These are phyloP conservation scores for Botryotinia calthae DNA, from an alignment of 2,329 filamentous ascomycete genomes.

Conservation along the genomic window DNA sequence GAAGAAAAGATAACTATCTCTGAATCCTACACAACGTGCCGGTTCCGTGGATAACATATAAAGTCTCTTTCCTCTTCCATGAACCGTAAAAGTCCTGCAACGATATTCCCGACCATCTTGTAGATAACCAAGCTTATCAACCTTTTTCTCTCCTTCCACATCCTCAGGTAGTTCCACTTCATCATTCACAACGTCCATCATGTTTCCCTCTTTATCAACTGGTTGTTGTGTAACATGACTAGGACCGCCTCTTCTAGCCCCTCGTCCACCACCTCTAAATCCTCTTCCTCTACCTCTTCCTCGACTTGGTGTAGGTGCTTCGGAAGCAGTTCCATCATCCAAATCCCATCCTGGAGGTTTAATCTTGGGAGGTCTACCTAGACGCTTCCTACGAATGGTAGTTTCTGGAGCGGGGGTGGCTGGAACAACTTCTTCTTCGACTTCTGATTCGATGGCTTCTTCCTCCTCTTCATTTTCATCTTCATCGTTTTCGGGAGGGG, in stretches of 20 bases:
- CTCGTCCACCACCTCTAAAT: constrained; percentile 58
- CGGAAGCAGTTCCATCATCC: constrained; percentile 47
- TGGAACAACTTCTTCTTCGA: constrained; percentile 42
- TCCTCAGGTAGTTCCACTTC: constrained; percentile 89
- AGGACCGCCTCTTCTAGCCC: constrained; percentile 64
- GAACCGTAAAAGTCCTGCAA: constrained; percentile 90
- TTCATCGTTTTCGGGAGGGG: constrained; percentile 35
- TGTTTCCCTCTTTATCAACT: constrained; percentile 90
- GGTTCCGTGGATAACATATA: constrained; percentile 99
- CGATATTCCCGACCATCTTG: constrained; percentile 86
- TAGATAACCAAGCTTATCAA: constrained; percentile 83
- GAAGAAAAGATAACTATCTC: constrained; percentile 98
- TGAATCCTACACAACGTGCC: constrained; percentile 92
- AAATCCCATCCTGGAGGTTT: constrained; percentile 74
- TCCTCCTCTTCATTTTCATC: constrained; percentile 44
- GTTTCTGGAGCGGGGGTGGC: constrained; percentile 41
- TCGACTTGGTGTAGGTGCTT: constrained; percentile 48
- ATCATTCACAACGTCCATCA: constrained; percentile 86
- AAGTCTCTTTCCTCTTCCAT: constrained; percentile 75
- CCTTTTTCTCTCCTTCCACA: constrained; percentile 84
- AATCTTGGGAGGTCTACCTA: constrained; percentile 86
- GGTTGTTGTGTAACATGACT: constrained; percentile 79
- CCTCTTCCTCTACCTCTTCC: constrained; percentile 62
- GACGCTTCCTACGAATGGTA: constrained; percentile 66
- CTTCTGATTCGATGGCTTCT: constrained; percentile 35